Evolutionary conservation across 2,329 filamentous ascomycete species (phyloP).

Genomic region (Claviceps sp.): DNA sequence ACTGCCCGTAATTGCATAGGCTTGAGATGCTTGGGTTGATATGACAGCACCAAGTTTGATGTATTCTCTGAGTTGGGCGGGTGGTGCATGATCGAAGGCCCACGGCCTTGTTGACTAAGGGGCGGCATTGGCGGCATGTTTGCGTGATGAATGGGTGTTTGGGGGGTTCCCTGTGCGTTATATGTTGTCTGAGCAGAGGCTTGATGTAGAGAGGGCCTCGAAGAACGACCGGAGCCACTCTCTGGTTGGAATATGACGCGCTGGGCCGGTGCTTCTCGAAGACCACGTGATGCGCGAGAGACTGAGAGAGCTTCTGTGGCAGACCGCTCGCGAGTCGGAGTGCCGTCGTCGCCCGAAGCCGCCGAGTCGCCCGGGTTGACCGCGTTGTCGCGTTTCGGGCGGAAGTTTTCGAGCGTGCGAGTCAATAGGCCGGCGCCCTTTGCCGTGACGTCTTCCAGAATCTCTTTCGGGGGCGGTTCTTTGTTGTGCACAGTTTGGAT

Average conservation of each 20-base stretch:
- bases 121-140: conserved; percentile 18
- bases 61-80: conserved; percentile 42
- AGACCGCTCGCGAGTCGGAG: conserved; percentile 39
- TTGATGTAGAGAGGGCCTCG: conserved; percentile 41
- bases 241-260: conserved; percentile 78
- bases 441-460: conserved; percentile 75
- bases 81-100: conserved; percentile 34
- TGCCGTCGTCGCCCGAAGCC: conserved; percentile 46
- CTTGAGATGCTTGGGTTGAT: conserved; percentile 52
- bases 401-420: conserved; percentile 66
- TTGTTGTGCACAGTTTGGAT: conserved; percentile 64
- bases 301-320: conserved; percentile 39
- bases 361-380: conserved; percentile 44
- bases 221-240: conserved; percentile 48
- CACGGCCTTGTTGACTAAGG: conserved; percentile 20
- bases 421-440: conserved; percentile 71
- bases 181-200: conserved; percentile 19
- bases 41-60: conserved; percentile 50
- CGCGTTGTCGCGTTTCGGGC: conserved; percentile 31
- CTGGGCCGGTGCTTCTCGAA: conserved; percentile 74
- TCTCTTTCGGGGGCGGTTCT: conserved; percentile 77
- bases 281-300: conserved; percentile 46
- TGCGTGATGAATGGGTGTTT: conserved; percentile 20
- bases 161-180: conserved; percentile 13
- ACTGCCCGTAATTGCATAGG: conserved; percentile 59